Evolutionary conservation across 2,329 filamentous ascomycete species (phyloP).

Genomic region (Talaromyces islandicus): DNA sequence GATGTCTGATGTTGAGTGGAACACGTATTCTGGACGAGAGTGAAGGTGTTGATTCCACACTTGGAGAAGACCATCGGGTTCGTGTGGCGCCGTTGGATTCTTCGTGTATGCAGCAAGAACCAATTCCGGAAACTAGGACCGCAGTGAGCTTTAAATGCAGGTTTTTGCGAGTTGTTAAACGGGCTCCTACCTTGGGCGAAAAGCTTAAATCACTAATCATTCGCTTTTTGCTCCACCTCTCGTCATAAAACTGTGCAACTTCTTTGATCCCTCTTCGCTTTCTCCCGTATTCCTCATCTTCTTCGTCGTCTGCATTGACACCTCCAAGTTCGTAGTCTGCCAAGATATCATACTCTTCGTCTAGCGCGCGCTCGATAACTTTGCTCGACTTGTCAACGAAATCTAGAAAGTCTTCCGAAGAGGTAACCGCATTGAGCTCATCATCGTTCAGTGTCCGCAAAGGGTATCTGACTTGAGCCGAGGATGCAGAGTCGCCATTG

Average conservation of each 20-base stretch:
- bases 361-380: slow-evolving; percentile 89
- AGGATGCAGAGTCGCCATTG: slow-evolving; percentile 26
- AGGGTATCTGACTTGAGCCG: slow-evolving; percentile 58
- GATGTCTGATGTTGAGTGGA: slow-evolving; percentile 93
- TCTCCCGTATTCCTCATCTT: slow-evolving; percentile 59
- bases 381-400: slow-evolving; percentile 96
- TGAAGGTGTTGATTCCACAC: slow-evolving; percentile 97
- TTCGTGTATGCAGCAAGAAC: slow-evolving; percentile 95
- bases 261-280: slow-evolving; percentile 57
- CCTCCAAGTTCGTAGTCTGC: slow-evolving; percentile 87
- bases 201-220: slow-evolving; percentile 96
- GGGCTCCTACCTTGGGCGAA: slow-evolving; percentile 64
- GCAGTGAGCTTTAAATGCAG: neutral
- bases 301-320: slow-evolving; percentile 65
- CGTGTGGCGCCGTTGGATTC: slow-evolving; percentile 88
- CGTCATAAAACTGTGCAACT: slow-evolving; percentile 87
- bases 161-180: too few relatives aligned
- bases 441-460: slow-evolving; percentile 73
- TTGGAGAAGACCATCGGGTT: slow-evolving; percentile 87
- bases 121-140: slow-evolving; percentile 71
- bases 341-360: slow-evolving; percentile 93
- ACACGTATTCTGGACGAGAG: slow-evolving; percentile 90
- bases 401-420: slow-evolving; percentile 87
- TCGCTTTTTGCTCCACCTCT: slow-evolving; percentile 92
- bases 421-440: slow-evolving; percentile 83